Percentiles rank a stretch among this genome's conserved stretches.
Conservation (phyloP, 441 rosid genomes). For the Mallotus japonicus region DNA sequence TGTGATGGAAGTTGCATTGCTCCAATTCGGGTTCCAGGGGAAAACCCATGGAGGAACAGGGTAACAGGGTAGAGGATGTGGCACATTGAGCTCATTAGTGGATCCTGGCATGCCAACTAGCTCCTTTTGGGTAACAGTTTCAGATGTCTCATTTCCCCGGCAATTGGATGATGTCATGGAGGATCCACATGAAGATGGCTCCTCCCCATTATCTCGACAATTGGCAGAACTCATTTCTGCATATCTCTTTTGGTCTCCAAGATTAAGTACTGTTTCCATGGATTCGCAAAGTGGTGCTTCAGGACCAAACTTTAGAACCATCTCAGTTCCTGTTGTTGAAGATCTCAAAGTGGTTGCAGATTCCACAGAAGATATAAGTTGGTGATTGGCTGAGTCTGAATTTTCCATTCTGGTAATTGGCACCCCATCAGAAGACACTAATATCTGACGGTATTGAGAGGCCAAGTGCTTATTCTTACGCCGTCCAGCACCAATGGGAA, state of each 20-base stretch:
- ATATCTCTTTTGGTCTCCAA: constrained; percentile 43
- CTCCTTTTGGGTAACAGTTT: constrained; percentile 34
- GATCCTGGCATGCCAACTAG: constrained; percentile 27
- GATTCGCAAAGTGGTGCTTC: constrained; percentile 59
- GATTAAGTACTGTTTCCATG: constrained; percentile 50
- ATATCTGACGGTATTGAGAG: constrained; percentile 48
- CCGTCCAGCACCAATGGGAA: constrained; percentile 75
- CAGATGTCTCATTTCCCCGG: constrained; percentile 33
- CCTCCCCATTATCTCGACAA: constrained; percentile 35
- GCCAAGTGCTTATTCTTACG: constrained; percentile 62
- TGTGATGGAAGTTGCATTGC: constrained; percentile 29
- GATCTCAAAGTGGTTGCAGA: constrained; percentile 35
- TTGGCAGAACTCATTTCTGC: constrained; percentile 31
- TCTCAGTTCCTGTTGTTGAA: constrained; percentile 40
- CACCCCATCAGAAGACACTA: constrained; percentile 48
- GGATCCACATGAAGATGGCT: constrained; percentile 39
- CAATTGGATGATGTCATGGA: constrained; percentile 28
- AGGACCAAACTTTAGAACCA: constrained; percentile 56
- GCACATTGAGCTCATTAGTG: constrained; percentile 25
- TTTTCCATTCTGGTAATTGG: constrained; percentile 37
- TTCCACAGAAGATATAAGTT: constrained; percentile 36
- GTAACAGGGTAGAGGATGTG: constrained; percentile 34
- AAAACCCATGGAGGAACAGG: constrained; percentile 46
- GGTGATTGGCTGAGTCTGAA: constrained; percentile 41
- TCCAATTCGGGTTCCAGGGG: constrained; percentile 48